phyloP scores from a whole-genome alignment of 2,329 filamentous ascomycete species.

The Ascochyta clinopodiicola region DNA sequence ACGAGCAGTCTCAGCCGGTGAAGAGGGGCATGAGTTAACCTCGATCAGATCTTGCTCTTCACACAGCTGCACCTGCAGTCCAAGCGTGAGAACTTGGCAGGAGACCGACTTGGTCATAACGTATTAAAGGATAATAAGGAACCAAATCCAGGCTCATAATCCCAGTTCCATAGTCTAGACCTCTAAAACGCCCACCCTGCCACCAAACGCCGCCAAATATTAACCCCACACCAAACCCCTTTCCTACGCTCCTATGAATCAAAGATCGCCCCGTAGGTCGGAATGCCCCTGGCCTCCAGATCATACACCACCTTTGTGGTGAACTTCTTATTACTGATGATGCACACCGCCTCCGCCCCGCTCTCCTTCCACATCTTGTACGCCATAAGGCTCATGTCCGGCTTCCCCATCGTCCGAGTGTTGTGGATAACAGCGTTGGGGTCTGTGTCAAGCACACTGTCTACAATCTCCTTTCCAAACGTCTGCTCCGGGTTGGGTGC shows the following conservation, averaged over 20 bases:
- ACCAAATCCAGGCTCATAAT: too few species aligned
- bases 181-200: not conserved
- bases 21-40: too few species aligned
- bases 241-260: conserved; percentile 59
- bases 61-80: too few species aligned
- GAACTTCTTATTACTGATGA: conserved; percentile 75
- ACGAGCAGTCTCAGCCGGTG: too few species aligned
- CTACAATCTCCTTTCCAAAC: conserved; percentile 67
- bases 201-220: not conserved
- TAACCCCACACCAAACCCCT: not conserved
- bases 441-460: conserved; percentile 66
- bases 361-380: conserved; percentile 61
- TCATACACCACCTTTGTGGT: conserved; percentile 74
- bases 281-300: conserved; percentile 70
- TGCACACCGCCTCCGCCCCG: conserved; percentile 71
- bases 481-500: conserved; percentile 69
- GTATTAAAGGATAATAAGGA: too few species aligned
- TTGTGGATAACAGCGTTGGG: conserved; percentile 72
- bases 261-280: conserved; percentile 77
- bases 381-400: conserved; percentile 67
- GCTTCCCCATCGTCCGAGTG: conserved; percentile 66
- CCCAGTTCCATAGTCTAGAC: too few species aligned
- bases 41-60: too few species aligned
- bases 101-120: too few species aligned
- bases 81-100: too few species aligned